These are phyloP conservation scores for Anthracocystis panici-leucophaei DNA, from an alignment of 1,284 basidiomycete genomes.

Conservation along the genomic window DNA sequence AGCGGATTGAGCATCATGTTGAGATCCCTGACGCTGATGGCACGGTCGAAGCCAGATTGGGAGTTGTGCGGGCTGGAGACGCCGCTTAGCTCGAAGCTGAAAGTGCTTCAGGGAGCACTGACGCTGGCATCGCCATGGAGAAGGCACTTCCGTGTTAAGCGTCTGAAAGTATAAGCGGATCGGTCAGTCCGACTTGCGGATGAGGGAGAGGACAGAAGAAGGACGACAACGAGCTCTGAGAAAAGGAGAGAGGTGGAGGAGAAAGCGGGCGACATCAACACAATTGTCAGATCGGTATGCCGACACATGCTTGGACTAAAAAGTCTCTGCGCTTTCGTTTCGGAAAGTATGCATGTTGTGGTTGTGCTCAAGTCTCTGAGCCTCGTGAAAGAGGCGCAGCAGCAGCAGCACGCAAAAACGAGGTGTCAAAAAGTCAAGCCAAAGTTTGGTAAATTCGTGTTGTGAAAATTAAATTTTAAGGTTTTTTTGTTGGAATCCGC, in stretches of 20 bases:
- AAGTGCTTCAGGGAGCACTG: background rate
- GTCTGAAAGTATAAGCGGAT: background rate
- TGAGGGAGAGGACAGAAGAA: background rate
- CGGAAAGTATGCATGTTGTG: background rate
- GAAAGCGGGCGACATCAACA: too few relatives aligned
- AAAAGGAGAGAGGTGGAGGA: too few relatives aligned
- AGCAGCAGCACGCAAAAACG: background rate
- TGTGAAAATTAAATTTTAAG: background rate
- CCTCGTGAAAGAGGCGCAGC: background rate
- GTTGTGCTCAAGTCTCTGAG: background rate
- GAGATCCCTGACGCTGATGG: background rate
- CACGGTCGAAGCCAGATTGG: background rate
- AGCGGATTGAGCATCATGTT: constrained; percentile 79
- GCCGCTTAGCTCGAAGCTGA: background rate
- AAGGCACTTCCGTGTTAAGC: background rate
- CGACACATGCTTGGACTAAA: too few relatives aligned
- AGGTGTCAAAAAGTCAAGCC: background rate
- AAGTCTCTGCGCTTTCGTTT: too few relatives aligned
- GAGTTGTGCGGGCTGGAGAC: background rate
- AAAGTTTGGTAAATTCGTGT: background rate
- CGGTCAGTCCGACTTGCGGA: background rate
- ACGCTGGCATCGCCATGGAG: background rate
- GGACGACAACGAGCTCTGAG: too few relatives aligned
- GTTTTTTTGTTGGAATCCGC: background rate
- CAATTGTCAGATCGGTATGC: too few relatives aligned